Evolutionary conservation across 1,284 basidiomycete genomes (phyloP).

Genomic region (Sphagnurus paluster): DNA sequence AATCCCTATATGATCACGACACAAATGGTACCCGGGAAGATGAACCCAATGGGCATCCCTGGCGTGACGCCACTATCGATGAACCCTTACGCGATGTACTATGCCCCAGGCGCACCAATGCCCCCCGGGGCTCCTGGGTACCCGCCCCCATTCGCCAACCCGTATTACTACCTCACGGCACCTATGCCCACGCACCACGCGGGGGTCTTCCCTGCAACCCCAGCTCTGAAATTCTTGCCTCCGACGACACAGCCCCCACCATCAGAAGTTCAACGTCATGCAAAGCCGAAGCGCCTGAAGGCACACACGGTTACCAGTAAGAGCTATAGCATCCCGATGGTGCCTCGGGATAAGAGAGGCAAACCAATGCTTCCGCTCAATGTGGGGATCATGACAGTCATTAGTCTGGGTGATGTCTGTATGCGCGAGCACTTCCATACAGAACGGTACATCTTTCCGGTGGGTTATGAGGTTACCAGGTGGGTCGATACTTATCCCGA

Average conservation of each 20-base stretch:
- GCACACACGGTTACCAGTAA: constrained; percentile 76
- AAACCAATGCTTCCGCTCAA: constrained; percentile 71
- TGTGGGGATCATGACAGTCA: constrained; percentile 81
- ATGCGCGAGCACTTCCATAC: constrained; percentile 82
- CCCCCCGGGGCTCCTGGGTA: constrained; percentile 37
- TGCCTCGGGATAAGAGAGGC: constrained; percentile 68
- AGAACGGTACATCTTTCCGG: constrained; percentile 82
- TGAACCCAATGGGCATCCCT: constrained; percentile 10
- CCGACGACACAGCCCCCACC: constrained; percentile 23
- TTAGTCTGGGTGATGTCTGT: constrained; percentile 69
- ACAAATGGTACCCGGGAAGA: constrained; percentile 14
- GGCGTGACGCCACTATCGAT: constrained; percentile 21
- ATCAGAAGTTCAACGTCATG: constrained; percentile 31
- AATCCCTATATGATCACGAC: constrained; percentile 23
- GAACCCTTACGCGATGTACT: constrained; percentile 40
- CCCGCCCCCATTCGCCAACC: constrained; percentile 36
- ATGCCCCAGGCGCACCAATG: constrained; percentile 26
- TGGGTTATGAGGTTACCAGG: constrained; percentile 81
- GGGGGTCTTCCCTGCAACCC: too few relatives aligned
- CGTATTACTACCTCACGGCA: constrained; percentile 39
- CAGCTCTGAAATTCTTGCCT: constrained; percentile 26
- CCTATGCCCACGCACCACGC: constrained; percentile 31
- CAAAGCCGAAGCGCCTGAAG: constrained; percentile 70
- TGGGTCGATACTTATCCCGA: too few relatives aligned
- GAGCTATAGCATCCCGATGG: constrained; percentile 70